Evolutionary conservation across 2,329 filamentous ascomycete species (phyloP), one percentile per base, ranked within the genome.

Genomic region (Trematosphaeria pertusa): DNA sequence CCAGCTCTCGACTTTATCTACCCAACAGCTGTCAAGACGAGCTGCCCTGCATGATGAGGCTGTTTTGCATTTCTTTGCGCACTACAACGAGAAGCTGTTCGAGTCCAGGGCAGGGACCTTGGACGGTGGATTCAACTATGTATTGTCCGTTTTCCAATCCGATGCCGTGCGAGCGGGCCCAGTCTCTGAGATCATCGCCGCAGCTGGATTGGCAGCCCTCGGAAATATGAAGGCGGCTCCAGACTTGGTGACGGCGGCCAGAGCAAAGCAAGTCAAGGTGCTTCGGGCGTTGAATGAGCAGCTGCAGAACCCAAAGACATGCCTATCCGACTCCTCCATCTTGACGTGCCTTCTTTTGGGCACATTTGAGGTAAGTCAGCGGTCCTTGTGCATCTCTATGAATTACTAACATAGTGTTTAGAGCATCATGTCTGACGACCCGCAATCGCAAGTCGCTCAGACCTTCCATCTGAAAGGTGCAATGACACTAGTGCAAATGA

Each of bases 41-140:
- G 54, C 46, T 8, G 32, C 37, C 7, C 28, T 60, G 9, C 44
- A 56, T 19, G 50, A 58, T 22, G 54, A 58, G 32, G 54, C 57
- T 3, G 37, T 48, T 3, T 30, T 43, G 31, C 47, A 56, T 34
- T 58, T 56, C 41, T 46, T 58, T 37, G 34, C 37, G 4, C 46
- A 58, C 15, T 54, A 49, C 39, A 56, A 58, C 28, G 49, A 58
- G 32, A 55, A 47, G 21, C 49, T 58, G 37, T 53, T 49, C 21
- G 37, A 19, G 0, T 43, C 20, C 20, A 32, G 5, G n/a, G n/a
- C n/a, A n/a, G n/a, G n/a, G n/a, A n/a, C n/a, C n/a, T n/a, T 31
- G 17, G 15, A 43, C 4, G 46, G 38, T 7, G 52, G 50, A 1
- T 48, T 52, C 28, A 54, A 60, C 20, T 58, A 56, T 32, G 39